Base-by-base conservation (phyloP, 352 stramenopile genomes). In the Globisporangium polare region DNA sequence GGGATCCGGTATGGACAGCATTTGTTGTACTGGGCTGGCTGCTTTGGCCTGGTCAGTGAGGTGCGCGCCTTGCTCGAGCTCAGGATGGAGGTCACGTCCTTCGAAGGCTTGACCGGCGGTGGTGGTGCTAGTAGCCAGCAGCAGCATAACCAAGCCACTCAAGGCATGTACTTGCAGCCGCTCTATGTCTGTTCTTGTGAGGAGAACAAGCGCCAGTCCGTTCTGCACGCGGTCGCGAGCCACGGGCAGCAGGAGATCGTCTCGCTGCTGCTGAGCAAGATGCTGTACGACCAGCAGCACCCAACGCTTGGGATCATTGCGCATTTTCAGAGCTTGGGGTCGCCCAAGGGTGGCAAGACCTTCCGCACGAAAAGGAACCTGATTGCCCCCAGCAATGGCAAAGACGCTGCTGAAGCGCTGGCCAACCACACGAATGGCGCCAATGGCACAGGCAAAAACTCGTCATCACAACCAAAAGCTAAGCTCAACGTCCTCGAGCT, bases 1-100 rank as follows among this genome's bases (percentile, higher is more conserved):
- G 78, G 70, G 13, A 69, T 89, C 33, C 79, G 83, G 0, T 93
- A 93, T 35, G 83, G 81, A 2, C 83, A 93, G 62, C 83, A 93
- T 42, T 53, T 93, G 55, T 62, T 93, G 10, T 93, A 90, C 59
- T 93, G 83, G 80, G 75, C 71, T 22, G 78, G 74, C 26, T 88
- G 83, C 35, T 89, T 93, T 37, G 83, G 83, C 0, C 60, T 90
- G n/a, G 72, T 79, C 3, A 63, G 75, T 1, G 71, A 88, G 22
- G 78, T 88, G 22, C 67, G 65, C 10, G 71, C 65, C 17, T 67
- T 91, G 29, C 69, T 93, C 10, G 52, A 66, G 20, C 58, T 86
- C 58, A 46, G 56, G 24, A 72, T 85, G 22, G 41, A 72, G 12
- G 52, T 72, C 41, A 49, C 64, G 2, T 17, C 20, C 18, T 47